Evolutionary conservation across 1,139 yeast genomes (phyloP), one percentile per base, ranked within the genome.

Genomic region (Pichia sp.): DNA sequence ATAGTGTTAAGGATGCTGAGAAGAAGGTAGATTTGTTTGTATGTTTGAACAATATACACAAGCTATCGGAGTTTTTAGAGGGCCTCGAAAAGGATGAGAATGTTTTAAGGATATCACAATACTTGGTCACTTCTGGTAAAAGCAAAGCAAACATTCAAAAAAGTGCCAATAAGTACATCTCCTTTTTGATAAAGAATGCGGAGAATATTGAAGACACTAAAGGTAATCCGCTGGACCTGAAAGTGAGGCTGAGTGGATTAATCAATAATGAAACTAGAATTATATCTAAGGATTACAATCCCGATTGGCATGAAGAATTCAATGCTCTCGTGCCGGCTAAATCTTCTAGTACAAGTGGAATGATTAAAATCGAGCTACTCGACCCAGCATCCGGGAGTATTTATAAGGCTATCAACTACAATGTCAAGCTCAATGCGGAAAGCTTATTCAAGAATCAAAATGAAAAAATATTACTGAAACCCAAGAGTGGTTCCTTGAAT

Each of bases 291-390:
- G 74, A 78, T 6, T 60, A 72, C 24, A 77, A 77, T 49, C 96
- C 97, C 0, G 75, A 72, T 19, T 91, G 95, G 94, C 85, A 85
- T 50, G 96, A 91, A 62, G 96, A 87, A 52, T 58, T 83, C 26
- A 51, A 51, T 33, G 38, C 45, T 11, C 29, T 35, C 11, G 32
- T 38, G 3, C 6, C 27, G 5, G 27, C 25, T 13, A 32, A 29
- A 10, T 10, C 9, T 13, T 9, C n/a, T 1, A 11, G 10, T 6
- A 27, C 19, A 4, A 25, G 6, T 16, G 29, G 30, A 5, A 26
- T 31, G 25, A 31, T 42, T 38, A 33, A 40, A 22, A 29, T 54
- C 16, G 52, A 48, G 7, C 19, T 52, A 6, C 18, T 48, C 13
- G 51, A 53, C 31, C 41, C 33, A 9, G 38, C 39, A 6, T 42